Conservation (phyloP, 257 asterid species). For the Datura wrightii region DNA sequence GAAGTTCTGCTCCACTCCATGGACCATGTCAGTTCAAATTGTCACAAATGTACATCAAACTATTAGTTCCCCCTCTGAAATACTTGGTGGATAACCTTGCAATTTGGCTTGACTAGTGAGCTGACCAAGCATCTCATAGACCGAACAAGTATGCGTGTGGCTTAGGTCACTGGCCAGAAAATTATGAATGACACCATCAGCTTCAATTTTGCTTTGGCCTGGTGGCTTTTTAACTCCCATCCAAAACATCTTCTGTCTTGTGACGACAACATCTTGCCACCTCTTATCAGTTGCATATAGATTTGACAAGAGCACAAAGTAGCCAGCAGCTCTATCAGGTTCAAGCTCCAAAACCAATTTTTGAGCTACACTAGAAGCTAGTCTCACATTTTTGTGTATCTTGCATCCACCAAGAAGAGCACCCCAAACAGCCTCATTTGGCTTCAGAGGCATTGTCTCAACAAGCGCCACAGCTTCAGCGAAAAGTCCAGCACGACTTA, state of each 20-base stretch:
- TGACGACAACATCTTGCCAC: constrained; percentile 70
- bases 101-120: constrained; percentile 31
- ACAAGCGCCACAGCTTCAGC: constrained; percentile 68
- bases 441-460: constrained; percentile 75
- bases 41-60: constrained; percentile 12
- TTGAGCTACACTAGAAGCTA: constrained; percentile 64
- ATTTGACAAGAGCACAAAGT: constrained; percentile 68
- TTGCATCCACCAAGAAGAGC: constrained; percentile 86
- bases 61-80: constrained; percentile 24
- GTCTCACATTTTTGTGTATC: constrained; percentile 60
- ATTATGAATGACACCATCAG: constrained; percentile 52
- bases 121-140: constrained; percentile 52
- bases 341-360: constrained; percentile 53
- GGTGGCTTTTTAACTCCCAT: constrained; percentile 58
- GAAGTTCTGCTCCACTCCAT: background rate
- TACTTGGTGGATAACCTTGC: background rate
- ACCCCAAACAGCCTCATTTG: constrained; percentile 84
- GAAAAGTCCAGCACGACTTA: constrained; percentile 81
- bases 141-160: constrained; percentile 45
- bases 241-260: constrained; percentile 56
- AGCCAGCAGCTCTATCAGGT: constrained; percentile 59
- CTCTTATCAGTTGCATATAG: constrained; percentile 66
- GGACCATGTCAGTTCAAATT: background rate
- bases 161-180: constrained; percentile 61
- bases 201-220: constrained; percentile 77